phyloP scores from a whole-genome alignment of 305 asterid genomes.

The Euphrasia arctica region DNA sequence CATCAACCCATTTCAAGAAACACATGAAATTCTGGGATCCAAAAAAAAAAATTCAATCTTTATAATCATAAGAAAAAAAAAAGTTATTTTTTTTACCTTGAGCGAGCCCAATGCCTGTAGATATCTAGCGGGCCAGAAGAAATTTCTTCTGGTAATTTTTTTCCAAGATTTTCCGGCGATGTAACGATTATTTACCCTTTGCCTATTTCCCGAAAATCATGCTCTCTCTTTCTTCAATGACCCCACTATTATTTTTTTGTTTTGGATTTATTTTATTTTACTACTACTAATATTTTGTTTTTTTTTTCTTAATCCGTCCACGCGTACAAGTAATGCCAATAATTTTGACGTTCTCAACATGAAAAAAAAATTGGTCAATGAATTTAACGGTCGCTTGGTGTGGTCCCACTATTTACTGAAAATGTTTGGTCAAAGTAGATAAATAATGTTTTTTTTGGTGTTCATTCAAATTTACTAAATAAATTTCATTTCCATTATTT shows the following conservation, averaged over 20 bases:
- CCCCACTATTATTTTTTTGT: constrained; percentile 32
- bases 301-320: too few species aligned
- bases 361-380: too few species aligned
- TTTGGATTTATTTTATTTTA: neutral
- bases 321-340: too few species aligned
- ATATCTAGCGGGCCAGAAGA: constrained; percentile 53
- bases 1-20: too few species aligned
- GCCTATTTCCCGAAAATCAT: constrained; percentile 36
- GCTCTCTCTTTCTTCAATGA: constrained; percentile 17
- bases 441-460: too few species aligned
- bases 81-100: constrained; percentile 47
- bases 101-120: constrained; percentile 41
- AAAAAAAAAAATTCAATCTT: neutral
- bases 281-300: neutral
- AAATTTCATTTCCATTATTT: too few species aligned
- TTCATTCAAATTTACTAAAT: too few species aligned
- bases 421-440: too few species aligned
- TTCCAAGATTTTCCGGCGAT: constrained; percentile 44
- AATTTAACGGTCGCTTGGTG: too few species aligned
- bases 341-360: too few species aligned
- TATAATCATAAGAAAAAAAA: too few species aligned
- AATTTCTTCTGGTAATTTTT: constrained; percentile 35
- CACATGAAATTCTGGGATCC: constrained; percentile 21
- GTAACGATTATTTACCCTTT: constrained; percentile 41
- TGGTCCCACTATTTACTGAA: too few species aligned